phyloP scores from a whole-genome alignment of 2,329 filamentous ascomycete species.

The Arthrobotrys sinensis region DNA sequence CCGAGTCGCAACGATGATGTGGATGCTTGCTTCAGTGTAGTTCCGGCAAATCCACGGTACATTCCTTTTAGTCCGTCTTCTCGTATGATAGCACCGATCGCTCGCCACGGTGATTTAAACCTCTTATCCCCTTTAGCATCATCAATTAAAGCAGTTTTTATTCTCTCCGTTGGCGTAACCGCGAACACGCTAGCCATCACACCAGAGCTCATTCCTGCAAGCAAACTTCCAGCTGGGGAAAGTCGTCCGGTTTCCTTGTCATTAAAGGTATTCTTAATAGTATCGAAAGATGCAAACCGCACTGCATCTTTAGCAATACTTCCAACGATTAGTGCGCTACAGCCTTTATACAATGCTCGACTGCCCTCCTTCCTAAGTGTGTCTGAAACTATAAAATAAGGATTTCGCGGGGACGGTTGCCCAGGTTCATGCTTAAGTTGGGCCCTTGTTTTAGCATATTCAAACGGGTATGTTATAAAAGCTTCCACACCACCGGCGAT shows the following conservation, averaged over 20 bases:
- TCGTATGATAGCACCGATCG: slow-evolving; percentile 66
- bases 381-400: slow-evolving; percentile 73
- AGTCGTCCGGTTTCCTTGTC: slow-evolving; percentile 73
- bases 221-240: slow-evolving; percentile 73
- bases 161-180: slow-evolving; percentile 78
- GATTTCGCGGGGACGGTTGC: slow-evolving; percentile 71
- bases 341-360: slow-evolving; percentile 76
- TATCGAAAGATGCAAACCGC: slow-evolving; percentile 77
- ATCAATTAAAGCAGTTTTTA: slow-evolving; percentile 76
- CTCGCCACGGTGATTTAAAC: slow-evolving; percentile 66
- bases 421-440: slow-evolving; percentile 70
- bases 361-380: slow-evolving; percentile 74
- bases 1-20: slow-evolving; percentile 71
- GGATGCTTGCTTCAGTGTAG: slow-evolving; percentile 70
- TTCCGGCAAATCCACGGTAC: slow-evolving; percentile 70
- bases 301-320: slow-evolving; percentile 74
- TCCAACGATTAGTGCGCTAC: slow-evolving; percentile 73
- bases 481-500: slow-evolving; percentile 73
- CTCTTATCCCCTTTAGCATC: slow-evolving; percentile 66
- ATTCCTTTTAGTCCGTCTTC: slow-evolving; percentile 69
- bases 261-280: slow-evolving; percentile 74
- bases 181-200: slow-evolving; percentile 76
- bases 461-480: slow-evolving; percentile 75
- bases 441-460: slow-evolving; percentile 78
- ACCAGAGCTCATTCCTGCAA: slow-evolving; percentile 77